A percentile compares a stretch with the other conserved stretches of the same genome.
phyloP scores from a whole-genome alignment of 2,329 filamentous ascomycete species.

The Clarireedia sp. region DNA sequence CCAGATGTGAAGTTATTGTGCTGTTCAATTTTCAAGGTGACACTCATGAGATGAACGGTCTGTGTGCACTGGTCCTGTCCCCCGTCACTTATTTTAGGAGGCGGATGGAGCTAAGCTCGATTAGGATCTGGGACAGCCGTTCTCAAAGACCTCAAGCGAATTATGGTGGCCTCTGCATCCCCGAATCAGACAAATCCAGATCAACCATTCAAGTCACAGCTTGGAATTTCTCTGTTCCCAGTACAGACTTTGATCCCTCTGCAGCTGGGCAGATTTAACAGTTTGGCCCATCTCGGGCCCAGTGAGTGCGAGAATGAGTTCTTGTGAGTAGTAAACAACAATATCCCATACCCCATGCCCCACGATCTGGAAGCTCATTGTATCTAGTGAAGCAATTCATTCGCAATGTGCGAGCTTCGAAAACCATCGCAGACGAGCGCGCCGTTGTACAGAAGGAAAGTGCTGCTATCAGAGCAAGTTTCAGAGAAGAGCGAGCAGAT shows the following conservation, averaged over 20 bases:
- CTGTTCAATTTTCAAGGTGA: no score
- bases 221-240: background rate
- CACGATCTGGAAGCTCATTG: conserved; percentile 15
- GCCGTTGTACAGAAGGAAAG: conserved; percentile 99
- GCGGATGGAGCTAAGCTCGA: background rate
- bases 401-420: conserved; percentile 94
- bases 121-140: background rate
- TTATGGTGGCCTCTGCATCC: conserved; percentile 11
- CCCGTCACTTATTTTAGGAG: no score
- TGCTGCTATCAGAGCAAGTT: conserved; percentile 92
- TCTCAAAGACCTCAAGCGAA: conserved; percentile 8
- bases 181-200: background rate
- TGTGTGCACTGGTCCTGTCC: no score
- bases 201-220: background rate
- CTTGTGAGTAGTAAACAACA: conserved; percentile 22
- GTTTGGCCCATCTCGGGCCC: conserved; percentile 28
- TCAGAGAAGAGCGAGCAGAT: conserved; percentile 92
- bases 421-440: conserved; percentile 97
- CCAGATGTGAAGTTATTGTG: no score
- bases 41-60: no score
- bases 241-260: background rate
- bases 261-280: conserved; percentile 15
- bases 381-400: conserved; percentile 95
- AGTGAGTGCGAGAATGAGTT: conserved; percentile 29
- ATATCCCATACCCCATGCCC: conserved; percentile 14